Evolutionary conservation across 768 basidiomycete genomes (phyloP), one percentile per base, ranked within the genome.

Genomic region (Russula emetica): DNA sequence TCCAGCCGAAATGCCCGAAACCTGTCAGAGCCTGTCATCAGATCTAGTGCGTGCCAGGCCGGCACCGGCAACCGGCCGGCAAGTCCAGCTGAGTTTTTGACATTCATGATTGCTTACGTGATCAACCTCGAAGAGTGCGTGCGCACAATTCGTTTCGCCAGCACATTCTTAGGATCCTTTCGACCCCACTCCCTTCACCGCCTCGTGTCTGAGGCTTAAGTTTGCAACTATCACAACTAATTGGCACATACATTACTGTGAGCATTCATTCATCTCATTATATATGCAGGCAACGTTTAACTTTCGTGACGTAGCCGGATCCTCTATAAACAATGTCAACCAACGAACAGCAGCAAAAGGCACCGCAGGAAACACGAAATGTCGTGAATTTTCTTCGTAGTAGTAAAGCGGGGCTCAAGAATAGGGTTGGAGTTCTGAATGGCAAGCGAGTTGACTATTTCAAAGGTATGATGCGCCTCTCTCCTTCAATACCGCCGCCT

Each of bases 381-480:
- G 86, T 94, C 55, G 91, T 91, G 59, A 83, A 90, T 68, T 99
- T 91, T 72, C 79, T 99, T 55, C 85, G 97, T 51, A 87, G 90
- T 68, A 87, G 89, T 69, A 87, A 86, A 70, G 81, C 92, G 16
- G 92, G 92, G 2, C 85, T 98, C 70, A 98, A 97, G 79, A 83
- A 87, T 59, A 83, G 92, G 67, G 87, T 89, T 11, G 97, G 97
- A 24, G 89, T 94, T 10, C 77, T 98, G 71, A 92, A 92, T 70
- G 96, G 96, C 26, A 97, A 96, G 76, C 87, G 96, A 40, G 77
- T 95, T 57, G 96, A 98, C 75, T 99, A 98, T 77, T 99, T 98
- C 82, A 99, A 94, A 80, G 97, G 96, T 94, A 50, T 57, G 69
- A 81, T 68, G n/a, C 32, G 8, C 36, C 26, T 16, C 42, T 53